A percentile compares a stretch with the other conserved stretches of the same genome.
phyloP scores from a whole-genome alignment of 2,329 filamentous ascomycete genomes.

The Ustilaginoidea virens region DNA sequence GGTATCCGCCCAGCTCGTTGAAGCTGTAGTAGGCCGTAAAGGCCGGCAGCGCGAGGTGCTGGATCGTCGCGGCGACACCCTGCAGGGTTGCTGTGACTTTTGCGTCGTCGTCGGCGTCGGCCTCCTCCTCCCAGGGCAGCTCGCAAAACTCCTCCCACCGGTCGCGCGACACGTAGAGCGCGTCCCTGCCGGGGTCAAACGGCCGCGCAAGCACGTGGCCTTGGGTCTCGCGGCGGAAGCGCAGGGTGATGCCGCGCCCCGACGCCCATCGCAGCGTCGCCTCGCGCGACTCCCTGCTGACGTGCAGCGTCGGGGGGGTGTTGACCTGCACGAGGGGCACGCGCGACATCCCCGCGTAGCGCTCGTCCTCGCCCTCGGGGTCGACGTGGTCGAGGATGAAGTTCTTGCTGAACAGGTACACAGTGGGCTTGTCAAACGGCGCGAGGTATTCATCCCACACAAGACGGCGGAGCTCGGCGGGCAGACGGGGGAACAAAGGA shows the following conservation, averaged over 20 bases:
- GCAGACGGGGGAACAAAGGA: slow-evolving; percentile 9
- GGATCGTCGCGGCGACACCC: slow-evolving; percentile 6
- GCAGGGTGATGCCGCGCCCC: slow-evolving; percentile 2
- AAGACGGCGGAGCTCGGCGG: slow-evolving; percentile 11
- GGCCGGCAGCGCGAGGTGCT: slow-evolving; percentile 11
- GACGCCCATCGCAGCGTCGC: slow-evolving; percentile 7
- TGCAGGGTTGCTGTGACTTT: too few species aligned
- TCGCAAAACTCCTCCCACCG: slow-evolving; percentile 8
- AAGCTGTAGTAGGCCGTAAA: slow-evolving; percentile 13
- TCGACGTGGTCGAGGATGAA: slow-evolving; percentile 6
- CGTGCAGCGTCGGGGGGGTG: slow-evolving; percentile 6
- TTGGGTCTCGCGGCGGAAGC: background rate
- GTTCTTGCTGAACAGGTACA: slow-evolving; percentile 9
- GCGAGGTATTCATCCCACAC: slow-evolving; percentile 11
- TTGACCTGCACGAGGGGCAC: slow-evolving; percentile 7
- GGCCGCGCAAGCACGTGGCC: slow-evolving; percentile 2
- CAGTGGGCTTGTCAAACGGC: slow-evolving; percentile 5
- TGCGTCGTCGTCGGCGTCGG: too few species aligned
- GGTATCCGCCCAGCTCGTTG: slow-evolving; percentile 4
- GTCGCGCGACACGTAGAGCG: slow-evolving; percentile 5
- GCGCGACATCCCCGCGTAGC: slow-evolving; percentile 3
- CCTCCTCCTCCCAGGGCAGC: slow-evolving; percentile 2
- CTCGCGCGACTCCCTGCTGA: slow-evolving; percentile 11
- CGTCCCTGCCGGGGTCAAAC: slow-evolving; percentile 2
- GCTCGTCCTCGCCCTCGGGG: slow-evolving; percentile 1